Conservation (phyloP, 129 eudicot genomes). For the Gnaphalium uliginosum region DNA sequence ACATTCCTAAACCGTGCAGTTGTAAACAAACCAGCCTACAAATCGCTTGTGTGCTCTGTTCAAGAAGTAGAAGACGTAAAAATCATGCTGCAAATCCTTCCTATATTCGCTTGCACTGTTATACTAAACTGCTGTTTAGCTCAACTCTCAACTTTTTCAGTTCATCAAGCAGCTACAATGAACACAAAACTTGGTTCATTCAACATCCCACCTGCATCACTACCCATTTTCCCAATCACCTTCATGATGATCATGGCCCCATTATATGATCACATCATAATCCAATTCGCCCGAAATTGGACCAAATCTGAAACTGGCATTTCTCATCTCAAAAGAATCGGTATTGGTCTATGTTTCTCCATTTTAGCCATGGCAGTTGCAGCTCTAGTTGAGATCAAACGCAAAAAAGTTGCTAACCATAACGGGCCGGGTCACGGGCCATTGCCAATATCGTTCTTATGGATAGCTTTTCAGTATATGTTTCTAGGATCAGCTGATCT, state of each 20-base stretch:
- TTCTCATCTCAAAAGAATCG: conserved; percentile 61
- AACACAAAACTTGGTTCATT: conserved; percentile 64
- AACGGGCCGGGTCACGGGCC: conserved; percentile 42
- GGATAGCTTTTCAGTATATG: conserved; percentile 80
- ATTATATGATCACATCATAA: conserved; percentile 60
- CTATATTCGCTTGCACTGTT: conserved; percentile 70
- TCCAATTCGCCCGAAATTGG: conserved; percentile 60
- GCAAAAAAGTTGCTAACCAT: conserved; percentile 48
- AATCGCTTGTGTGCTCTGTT: conserved; percentile 51
- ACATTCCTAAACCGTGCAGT: conserved; percentile 62
- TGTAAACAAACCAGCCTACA: conserved; percentile 36
- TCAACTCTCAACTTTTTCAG: conserved; percentile 80
- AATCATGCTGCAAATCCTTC: conserved; percentile 65
- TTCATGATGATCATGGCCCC: conserved; percentile 81
- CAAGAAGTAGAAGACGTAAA: conserved; percentile 82
- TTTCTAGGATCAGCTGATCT: conserved; percentile 90
- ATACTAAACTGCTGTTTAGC: conserved; percentile 85
- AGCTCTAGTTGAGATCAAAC: conserved; percentile 65
- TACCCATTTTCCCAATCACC: conserved; percentile 72
- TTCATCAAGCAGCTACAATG: conserved; percentile 91
- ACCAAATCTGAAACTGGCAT: conserved; percentile 65
- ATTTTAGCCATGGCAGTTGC: conserved; percentile 68
- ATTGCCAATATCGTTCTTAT: conserved; percentile 64
- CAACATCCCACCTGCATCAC: conserved; percentile 84
- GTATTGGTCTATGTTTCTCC: conserved; percentile 67